These are phyloP conservation scores for Heteromeles arbutifolia DNA, from an alignment of 306 rosid genomes.

Conservation along the genomic window DNA sequence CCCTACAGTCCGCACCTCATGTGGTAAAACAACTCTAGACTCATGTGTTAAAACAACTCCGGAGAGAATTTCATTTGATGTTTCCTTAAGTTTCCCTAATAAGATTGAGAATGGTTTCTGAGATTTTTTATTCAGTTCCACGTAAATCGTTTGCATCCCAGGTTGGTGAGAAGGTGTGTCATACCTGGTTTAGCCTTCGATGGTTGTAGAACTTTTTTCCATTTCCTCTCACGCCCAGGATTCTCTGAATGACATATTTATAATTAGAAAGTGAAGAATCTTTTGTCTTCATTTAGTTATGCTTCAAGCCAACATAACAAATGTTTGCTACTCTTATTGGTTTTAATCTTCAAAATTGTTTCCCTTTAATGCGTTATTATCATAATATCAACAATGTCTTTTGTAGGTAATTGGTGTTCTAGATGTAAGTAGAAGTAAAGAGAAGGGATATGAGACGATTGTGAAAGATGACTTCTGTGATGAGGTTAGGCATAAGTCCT, in stretches of 20 bases:
- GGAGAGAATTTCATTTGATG: not conserved
- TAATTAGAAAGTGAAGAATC: not conserved
- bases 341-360: not conserved
- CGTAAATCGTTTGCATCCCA: not conserved
- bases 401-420: conserved; percentile 83
- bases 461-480: conserved; percentile 94
- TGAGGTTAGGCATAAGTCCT: conserved; percentile 51
- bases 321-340: not conserved
- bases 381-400: conserved; percentile 8
- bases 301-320: not conserved
- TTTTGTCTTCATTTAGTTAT: not conserved
- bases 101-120: not conserved
- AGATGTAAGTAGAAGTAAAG: conserved; percentile 78
- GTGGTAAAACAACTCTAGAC: not conserved
- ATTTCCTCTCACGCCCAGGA: not conserved
- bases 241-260: not conserved
- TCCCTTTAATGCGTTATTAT: conserved; percentile 12
- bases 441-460: conserved; percentile 78
- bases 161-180: not conserved
- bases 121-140: not conserved
- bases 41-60: not conserved
- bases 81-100: not conserved
- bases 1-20: not conserved
- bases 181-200: not conserved
- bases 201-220: not conserved